A percentile compares a stretch with the other conserved stretches of the same genome.
These are phyloP conservation scores for Arachis hypogaea DNA, from an alignment of 306 rosid species.

Conservation along the genomic window DNA sequence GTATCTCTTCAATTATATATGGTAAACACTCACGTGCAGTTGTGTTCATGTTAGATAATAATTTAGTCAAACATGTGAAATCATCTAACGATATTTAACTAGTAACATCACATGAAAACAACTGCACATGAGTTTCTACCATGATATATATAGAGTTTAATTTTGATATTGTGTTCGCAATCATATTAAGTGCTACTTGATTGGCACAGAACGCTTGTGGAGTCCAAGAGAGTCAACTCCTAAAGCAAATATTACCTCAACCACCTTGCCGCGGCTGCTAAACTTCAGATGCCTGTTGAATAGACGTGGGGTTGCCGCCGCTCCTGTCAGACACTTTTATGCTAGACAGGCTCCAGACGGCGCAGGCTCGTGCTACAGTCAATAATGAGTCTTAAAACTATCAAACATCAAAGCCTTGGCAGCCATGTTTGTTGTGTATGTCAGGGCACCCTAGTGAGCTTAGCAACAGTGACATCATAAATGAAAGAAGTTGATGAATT, in stretches of 20 bases:
- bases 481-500: slow-evolving; percentile 27
- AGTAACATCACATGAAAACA: too few species aligned
- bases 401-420: slow-evolving; percentile 29
- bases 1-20: neutral
- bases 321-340: slow-evolving; percentile 68
- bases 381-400: slow-evolving; percentile 42
- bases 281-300: slow-evolving; percentile 87
- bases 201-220: slow-evolving; percentile 80
- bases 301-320: slow-evolving; percentile 80
- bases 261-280: slow-evolving; percentile 67
- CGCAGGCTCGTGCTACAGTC: slow-evolving; percentile 87
- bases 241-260: slow-evolving; percentile 39
- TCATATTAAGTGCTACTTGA: slow-evolving; percentile 22
- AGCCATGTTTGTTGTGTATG: slow-evolving; percentile 11
- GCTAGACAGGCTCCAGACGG: slow-evolving; percentile 79
- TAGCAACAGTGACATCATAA: slow-evolving; percentile 23
- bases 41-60: too few species aligned
- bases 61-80: too few species aligned
- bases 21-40: too few species aligned
- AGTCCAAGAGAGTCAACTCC: slow-evolving; percentile 58
- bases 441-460: slow-evolving; percentile 2
- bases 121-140: too few species aligned
- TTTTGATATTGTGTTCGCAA: neutral
- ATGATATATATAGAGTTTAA: neutral
- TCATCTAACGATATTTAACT: too few species aligned